A percentile compares a stretch with the other conserved stretches of the same genome.
Evolutionary conservation across 768 basidiomycete genomes (phyloP).

Genomic region (Lanmaoa rubissima): DNA sequence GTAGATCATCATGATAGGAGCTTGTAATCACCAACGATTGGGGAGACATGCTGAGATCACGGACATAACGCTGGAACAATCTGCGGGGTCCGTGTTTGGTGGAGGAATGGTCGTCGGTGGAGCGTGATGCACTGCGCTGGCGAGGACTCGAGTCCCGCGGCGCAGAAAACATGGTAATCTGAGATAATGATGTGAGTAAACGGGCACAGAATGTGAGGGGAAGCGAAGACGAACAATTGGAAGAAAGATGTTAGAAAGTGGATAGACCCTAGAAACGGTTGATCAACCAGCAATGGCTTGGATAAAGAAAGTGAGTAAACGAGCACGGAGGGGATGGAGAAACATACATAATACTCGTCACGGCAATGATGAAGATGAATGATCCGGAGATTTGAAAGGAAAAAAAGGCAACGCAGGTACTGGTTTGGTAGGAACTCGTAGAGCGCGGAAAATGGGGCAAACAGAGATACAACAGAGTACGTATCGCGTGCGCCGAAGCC

Average conservation of each 20-base stretch:
- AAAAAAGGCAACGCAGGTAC: not conserved
- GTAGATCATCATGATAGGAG: slow-evolving; percentile 13
- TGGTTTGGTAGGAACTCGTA: not conserved
- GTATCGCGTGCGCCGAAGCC: slow-evolving; percentile 1
- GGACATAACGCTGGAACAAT: slow-evolving; percentile 12
- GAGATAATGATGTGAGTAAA: not conserved
- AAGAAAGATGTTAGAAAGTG: slow-evolving; percentile 1
- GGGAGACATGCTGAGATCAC: slow-evolving; percentile 14
- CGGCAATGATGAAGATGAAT: slow-evolving; percentile 8
- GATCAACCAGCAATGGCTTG: slow-evolving; percentile 15
- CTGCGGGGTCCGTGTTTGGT: slow-evolving; percentile 11
- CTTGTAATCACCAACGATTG: slow-evolving; percentile 16
- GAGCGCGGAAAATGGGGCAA: slow-evolving; percentile 13
- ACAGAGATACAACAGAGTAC: slow-evolving; percentile 18
- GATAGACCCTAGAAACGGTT: slow-evolving; percentile 16
- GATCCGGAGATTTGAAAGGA: not conserved
- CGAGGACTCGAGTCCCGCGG: not conserved
- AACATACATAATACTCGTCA: slow-evolving; percentile 21
- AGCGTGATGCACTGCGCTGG: slow-evolving; percentile 19
- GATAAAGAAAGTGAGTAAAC: not conserved
- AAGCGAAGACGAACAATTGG: not conserved
- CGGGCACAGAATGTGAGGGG: not conserved
- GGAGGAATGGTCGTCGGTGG: slow-evolving; percentile 16
- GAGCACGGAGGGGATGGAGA: not conserved
- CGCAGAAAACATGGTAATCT: slow-evolving; percentile 19